Evolutionary conservation across 805 yeast genomes (phyloP).

Genomic region (Grigorovia jiainica): DNA sequence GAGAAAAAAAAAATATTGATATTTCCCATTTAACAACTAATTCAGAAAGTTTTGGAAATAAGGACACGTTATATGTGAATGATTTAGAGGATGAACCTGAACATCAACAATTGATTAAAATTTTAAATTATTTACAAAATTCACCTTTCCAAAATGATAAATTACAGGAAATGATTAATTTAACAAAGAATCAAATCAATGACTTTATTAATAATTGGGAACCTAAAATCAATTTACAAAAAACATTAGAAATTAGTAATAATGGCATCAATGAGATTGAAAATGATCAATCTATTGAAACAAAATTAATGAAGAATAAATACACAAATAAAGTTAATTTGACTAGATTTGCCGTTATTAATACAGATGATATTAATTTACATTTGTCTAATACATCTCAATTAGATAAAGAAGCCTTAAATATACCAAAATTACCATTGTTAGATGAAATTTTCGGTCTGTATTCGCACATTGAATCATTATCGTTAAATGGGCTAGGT

Average conservation of each 20-base stretch:
- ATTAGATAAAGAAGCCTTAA: neutral
- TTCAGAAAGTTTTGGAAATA: no score
- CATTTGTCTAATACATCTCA: constrained; percentile 1
- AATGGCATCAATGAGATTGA: constrained; percentile 2
- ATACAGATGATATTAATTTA: neutral
- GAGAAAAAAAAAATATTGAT: no score
- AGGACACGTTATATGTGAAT: constrained; percentile 11
- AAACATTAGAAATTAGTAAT: constrained; percentile 2
- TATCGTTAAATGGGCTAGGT: constrained; percentile 26
- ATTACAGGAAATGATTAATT: constrained; percentile 10
- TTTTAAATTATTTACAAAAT: constrained; percentile 11
- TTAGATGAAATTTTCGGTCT: constrained; percentile 24
- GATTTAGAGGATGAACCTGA: constrained; percentile 14
- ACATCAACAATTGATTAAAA: constrained; percentile 9
- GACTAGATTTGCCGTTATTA: constrained; percentile 12
- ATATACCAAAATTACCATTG: constrained; percentile 13
- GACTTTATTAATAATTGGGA: constrained; percentile 10
- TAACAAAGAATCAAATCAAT: constrained; percentile 11
- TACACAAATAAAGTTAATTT: constrained; percentile 16
- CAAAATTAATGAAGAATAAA: constrained; percentile 22
- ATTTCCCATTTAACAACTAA: no score
- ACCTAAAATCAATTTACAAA: constrained; percentile 13
- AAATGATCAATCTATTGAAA: constrained; percentile 18
- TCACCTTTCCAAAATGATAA: constrained; percentile 5
- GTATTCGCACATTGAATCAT: constrained; percentile 18